Evolutionary conservation across 257 asterid species (phyloP).

Genomic region (Mentha longifolia): DNA sequence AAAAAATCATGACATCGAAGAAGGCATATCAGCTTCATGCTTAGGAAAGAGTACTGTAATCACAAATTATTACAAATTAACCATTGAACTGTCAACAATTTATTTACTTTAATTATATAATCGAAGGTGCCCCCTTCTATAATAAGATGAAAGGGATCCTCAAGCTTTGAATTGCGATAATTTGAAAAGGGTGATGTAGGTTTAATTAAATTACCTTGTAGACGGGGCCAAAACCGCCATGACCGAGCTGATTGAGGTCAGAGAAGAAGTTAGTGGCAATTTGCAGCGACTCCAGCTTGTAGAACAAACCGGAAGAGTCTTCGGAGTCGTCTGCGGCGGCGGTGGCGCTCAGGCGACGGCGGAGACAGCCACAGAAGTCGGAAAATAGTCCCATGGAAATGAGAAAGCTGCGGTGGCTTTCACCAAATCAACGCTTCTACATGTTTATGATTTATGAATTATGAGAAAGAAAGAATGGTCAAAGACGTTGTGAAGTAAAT

Average conservation of each 20-base stretch:
- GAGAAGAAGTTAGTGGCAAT: conserved; percentile 87
- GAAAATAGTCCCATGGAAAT: conserved; percentile 56
- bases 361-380: conserved; percentile 49
- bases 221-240: conserved; percentile 90
- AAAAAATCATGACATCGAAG: background rate
- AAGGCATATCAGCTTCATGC: background rate
- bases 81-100: too few relatives aligned
- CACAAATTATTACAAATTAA: too few relatives aligned
- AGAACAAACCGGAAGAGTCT: conserved; percentile 50
- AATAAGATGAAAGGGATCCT: too few relatives aligned
- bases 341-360: conserved; percentile 36
- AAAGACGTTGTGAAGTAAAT: background rate
- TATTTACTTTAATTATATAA: too few relatives aligned
- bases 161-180: background rate
- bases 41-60: too few relatives aligned
- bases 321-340: conserved; percentile 39
- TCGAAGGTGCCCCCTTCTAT: too few relatives aligned
- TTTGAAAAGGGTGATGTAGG: background rate
- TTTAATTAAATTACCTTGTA: conserved; percentile 49
- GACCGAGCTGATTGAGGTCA: conserved; percentile 74
- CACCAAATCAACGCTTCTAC: too few relatives aligned
- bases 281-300: conserved; percentile 63
- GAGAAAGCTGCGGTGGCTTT: background rate
- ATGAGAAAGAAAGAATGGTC: background rate
- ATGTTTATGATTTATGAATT: too few relatives aligned